Evolutionary conservation across 768 basidiomycete species (phyloP).

Genomic region (Rubroboletus satanas): DNA sequence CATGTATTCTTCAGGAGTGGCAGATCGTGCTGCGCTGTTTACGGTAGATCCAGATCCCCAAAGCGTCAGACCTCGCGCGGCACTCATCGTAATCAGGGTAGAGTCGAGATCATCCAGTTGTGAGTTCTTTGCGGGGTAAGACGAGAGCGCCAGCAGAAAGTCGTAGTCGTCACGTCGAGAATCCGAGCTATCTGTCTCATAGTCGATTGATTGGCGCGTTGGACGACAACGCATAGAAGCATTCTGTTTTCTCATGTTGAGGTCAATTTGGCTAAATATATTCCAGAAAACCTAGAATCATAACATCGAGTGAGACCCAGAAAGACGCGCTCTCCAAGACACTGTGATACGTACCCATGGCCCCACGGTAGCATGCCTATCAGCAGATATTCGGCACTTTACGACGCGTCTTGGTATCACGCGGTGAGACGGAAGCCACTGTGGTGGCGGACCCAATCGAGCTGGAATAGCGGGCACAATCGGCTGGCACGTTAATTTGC

Average conservation of each 20-base stretch:
- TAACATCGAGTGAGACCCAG: constrained; percentile 1
- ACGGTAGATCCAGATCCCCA: constrained; percentile 33
- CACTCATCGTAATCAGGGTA: constrained; percentile 42
- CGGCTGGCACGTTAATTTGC: constrained; percentile 34
- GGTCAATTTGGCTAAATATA: constrained; percentile 37
- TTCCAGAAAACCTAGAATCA: constrained; percentile 42
- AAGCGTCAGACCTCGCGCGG: constrained; percentile 47
- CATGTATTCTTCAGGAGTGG: background rate
- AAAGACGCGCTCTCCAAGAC: background rate
- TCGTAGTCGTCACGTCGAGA: constrained; percentile 46
- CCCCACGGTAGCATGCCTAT: constrained; percentile 48
- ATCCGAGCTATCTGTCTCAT: constrained; percentile 11
- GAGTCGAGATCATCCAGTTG: constrained; percentile 48
- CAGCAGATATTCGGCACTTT: constrained; percentile 44
- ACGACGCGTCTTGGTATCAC: constrained; percentile 42
- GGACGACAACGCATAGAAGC: constrained; percentile 37
- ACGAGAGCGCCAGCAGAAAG: constrained; percentile 43
- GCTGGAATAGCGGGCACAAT: constrained; percentile 30
- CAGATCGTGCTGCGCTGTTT: background rate
- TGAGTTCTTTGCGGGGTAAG: constrained; percentile 38
- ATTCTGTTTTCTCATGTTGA: constrained; percentile 40
- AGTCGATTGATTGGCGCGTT: constrained; percentile 13
- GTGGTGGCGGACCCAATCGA: constrained; percentile 39
- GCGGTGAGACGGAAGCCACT: constrained; percentile 47
- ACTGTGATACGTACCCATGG: constrained; percentile 46